Base-by-base conservation (phyloP, 371 early-diverging fungal species). In the Lichtheimia corymbifera region DNA sequence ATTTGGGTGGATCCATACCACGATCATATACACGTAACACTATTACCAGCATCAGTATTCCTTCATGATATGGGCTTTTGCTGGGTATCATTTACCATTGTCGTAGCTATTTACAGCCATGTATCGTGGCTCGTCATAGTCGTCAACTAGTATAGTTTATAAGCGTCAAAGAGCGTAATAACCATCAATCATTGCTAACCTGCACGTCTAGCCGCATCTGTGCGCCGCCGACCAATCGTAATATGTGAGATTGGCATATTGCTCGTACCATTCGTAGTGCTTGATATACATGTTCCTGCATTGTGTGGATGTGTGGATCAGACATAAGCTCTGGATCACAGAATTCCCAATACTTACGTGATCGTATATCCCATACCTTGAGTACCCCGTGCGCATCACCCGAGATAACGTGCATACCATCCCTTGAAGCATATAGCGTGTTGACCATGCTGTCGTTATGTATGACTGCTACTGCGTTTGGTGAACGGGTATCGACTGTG, bases 101-200 rank as follows among this genome's bases (percentile, higher is more conserved):
- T 95, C 95, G 53, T 93, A 95, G 63, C 91, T 88, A 61, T 95
- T 95, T 20, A 91, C 86, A 15, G 92, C 91, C 78, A 94, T 80
- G 68, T 89, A 90, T 43, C 92, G 74, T 12, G 90, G 88, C 60
- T 92, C 93, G 61, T 90, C 91, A 22, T 91, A 90, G 45, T 84
- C 87, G 53, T 79, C 67, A 52, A 80, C 83, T 72, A 74, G 55
- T 30, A 58, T 1, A 53, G 13, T 15, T 27, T n/a, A 22, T 44
- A 20, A 54, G 30, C 11, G 35, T 53, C 24, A 59, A 53, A 41
- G 17, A 53, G 15, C 13, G 28, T 20, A 11, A 28, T 53, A 28
- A 4, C 35, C 5, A 22, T 52, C 6, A 14, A 14, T 30, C 11
- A 52, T 14, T 13, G 53, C 56, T 52, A 65, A 79, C 79, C 68